A percentile compares a stretch with the other conserved stretches of the same genome.
These are phyloP conservation scores for Beauveria australis DNA, from an alignment of 2,329 filamentous ascomycete genomes.

Conservation along the genomic window DNA sequence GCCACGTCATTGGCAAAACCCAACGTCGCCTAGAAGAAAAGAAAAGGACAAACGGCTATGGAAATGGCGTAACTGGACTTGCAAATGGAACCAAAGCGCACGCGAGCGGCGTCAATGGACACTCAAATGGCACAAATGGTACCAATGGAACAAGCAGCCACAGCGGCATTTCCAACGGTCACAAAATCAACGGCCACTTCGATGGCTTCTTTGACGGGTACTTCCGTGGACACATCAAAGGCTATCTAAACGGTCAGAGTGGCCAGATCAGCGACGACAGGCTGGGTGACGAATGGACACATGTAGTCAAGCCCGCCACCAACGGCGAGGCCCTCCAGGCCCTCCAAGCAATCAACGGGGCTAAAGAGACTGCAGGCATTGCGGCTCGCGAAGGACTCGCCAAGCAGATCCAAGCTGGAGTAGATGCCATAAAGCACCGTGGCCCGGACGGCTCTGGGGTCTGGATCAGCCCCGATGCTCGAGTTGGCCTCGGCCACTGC, in stretches of 20 bases:
- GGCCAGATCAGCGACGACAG: neutral
- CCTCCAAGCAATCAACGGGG: neutral
- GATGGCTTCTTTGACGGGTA: neutral
- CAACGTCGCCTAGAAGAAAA: neutral
- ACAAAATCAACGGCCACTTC: neutral
- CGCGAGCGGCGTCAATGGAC: neutral
- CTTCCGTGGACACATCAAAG: neutral
- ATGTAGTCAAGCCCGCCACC: neutral
- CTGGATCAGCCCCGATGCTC: neutral
- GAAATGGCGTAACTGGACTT: neutral
- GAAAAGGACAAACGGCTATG: neutral
- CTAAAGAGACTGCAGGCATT: neutral
- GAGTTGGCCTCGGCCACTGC: constrained; percentile 34
- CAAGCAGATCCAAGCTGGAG: neutral
- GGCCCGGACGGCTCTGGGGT: neutral
- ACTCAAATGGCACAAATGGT: neutral
- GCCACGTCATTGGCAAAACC: neutral
- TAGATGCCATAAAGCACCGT: neutral
- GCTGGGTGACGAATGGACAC: neutral
- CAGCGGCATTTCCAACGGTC: neutral
- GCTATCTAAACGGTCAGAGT: neutral
- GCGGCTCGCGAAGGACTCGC: neutral
- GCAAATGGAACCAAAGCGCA: neutral
- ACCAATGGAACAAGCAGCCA: neutral
- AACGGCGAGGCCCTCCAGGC: neutral